These are phyloP conservation scores for Breynia disticha DNA, from an alignment of 441 rosid species.

Conservation along the genomic window DNA sequence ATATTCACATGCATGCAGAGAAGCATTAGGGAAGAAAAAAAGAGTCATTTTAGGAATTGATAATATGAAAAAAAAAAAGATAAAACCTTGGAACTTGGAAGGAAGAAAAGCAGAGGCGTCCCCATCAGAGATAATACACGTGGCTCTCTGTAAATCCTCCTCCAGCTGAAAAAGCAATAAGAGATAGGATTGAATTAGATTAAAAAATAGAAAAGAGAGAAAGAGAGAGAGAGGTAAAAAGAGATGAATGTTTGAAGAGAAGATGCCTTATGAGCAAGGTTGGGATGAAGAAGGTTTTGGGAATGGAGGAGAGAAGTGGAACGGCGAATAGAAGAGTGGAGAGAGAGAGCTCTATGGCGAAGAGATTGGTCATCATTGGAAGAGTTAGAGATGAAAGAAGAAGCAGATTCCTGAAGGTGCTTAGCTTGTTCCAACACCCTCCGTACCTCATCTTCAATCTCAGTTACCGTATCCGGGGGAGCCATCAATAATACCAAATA, in stretches of 20 bases:
- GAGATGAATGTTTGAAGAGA: constrained; percentile 4
- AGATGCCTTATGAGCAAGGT: constrained; percentile 51
- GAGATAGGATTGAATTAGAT: background rate
- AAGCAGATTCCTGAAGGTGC: constrained; percentile 71
- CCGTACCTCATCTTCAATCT: constrained; percentile 60
- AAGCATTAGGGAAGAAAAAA: too few species aligned
- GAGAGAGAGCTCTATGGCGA: constrained; percentile 53
- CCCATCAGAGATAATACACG: constrained; percentile 59
- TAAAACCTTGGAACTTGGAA: constrained; percentile 52
- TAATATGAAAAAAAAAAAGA: background rate
- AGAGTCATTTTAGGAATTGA: background rate
- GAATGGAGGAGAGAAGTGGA: constrained; percentile 40
- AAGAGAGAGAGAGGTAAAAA: constrained; percentile 3
- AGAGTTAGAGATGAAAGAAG: constrained; percentile 43
- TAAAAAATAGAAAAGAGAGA: background rate
- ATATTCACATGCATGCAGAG: too few species aligned
- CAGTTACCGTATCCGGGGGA: constrained; percentile 1
- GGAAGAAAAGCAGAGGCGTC: constrained; percentile 84
- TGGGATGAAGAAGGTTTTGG: constrained; percentile 40
- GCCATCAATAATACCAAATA: too few species aligned
- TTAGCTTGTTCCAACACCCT: constrained; percentile 58
- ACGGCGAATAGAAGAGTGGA: constrained; percentile 71
- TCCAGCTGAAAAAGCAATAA: constrained; percentile 42
- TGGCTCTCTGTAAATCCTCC: constrained; percentile 75
- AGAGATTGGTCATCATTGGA: constrained; percentile 63